phyloP scores from a whole-genome alignment of 1,139 yeast genomes.

The Kodamaea ohmeri region DNA sequence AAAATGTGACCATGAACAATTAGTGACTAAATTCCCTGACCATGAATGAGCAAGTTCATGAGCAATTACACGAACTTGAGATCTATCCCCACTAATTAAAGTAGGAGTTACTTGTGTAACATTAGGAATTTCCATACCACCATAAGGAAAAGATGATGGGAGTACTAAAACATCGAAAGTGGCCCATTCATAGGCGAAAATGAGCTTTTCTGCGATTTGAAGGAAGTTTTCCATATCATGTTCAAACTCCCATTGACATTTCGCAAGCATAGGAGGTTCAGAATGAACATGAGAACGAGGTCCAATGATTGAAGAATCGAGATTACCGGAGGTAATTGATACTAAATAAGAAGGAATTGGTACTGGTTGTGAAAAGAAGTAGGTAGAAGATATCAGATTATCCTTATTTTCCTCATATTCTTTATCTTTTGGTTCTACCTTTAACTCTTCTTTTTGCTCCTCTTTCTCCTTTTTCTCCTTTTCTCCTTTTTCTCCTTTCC shows the following conservation, averaged over 20 bases:
- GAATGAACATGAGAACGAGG: slow-evolving; percentile 35
- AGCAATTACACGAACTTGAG: slow-evolving; percentile 37
- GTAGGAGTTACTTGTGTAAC: slow-evolving; percentile 40
- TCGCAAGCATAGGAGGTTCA: slow-evolving; percentile 26
- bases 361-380: slow-evolving; percentile 31
- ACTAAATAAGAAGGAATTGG: slow-evolving; percentile 39
- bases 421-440: too few relatives aligned
- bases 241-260: slow-evolving; percentile 38
- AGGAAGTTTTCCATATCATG: slow-evolving; percentile 36
- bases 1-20: slow-evolving; percentile 38
- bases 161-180: slow-evolving; percentile 33
- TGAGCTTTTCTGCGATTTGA: slow-evolving; percentile 32
- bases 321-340: slow-evolving; percentile 36
- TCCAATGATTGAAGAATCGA: slow-evolving; percentile 31
- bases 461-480: background rate
- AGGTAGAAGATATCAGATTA: slow-evolving; percentile 15
- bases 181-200: slow-evolving; percentile 36
- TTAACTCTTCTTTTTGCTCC: too few relatives aligned
- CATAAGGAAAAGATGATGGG: slow-evolving; percentile 38
- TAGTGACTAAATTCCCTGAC: slow-evolving; percentile 40
- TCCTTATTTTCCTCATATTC: too few relatives aligned
- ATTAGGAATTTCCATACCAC: slow-evolving; percentile 43
- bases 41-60: slow-evolving; percentile 42
- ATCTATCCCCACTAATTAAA: slow-evolving; percentile 32
- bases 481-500: background rate